phyloP scores from a whole-genome alignment of 805 yeast genomes.

The Metschnikowia kunwiensis region DNA sequence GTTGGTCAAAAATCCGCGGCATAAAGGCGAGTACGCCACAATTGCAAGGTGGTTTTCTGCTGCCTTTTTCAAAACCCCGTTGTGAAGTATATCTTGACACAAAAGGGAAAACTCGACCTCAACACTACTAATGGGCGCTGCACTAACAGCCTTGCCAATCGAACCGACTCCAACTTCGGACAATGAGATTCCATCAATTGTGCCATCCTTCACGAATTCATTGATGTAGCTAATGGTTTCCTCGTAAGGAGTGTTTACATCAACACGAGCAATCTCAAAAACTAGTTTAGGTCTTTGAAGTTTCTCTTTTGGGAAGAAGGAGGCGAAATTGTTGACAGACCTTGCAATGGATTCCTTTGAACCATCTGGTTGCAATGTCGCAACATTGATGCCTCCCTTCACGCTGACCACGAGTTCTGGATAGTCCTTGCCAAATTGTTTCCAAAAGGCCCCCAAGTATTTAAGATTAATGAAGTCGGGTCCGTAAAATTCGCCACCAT shows the following conservation, averaged over 20 bases:
- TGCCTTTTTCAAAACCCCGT: constrained; percentile 63
- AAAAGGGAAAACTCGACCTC: constrained; percentile 80
- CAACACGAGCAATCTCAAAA: constrained; percentile 75
- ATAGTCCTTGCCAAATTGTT: constrained; percentile 53
- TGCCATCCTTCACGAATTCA: constrained; percentile 59
- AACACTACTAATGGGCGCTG: constrained; percentile 59
- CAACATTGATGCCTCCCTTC: constrained; percentile 58
- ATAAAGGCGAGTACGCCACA: constrained; percentile 80
- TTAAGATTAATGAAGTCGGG: constrained; percentile 48
- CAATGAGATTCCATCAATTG: constrained; percentile 66
- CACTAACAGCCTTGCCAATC: constrained; percentile 53
- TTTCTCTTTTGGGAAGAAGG: constrained; percentile 27
- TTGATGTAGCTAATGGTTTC: constrained; percentile 55
- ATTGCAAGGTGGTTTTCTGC: constrained; percentile 60
- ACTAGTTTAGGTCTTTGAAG: constrained; percentile 32
- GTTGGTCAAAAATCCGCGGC: constrained; percentile 77
- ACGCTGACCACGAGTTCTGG: constrained; percentile 56
- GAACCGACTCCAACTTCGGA: constrained; percentile 69
- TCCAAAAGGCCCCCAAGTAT: constrained; percentile 55
- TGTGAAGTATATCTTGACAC: constrained; percentile 54
- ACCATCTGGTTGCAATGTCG: constrained; percentile 46
- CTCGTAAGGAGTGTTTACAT: constrained; percentile 52
- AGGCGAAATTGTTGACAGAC: constrained; percentile 46
- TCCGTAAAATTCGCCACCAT: constrained; percentile 82
- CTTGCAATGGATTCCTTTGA: constrained; percentile 43